phyloP scores from a whole-genome alignment of 208 protist species.

The Strigomonas galati region DNA sequence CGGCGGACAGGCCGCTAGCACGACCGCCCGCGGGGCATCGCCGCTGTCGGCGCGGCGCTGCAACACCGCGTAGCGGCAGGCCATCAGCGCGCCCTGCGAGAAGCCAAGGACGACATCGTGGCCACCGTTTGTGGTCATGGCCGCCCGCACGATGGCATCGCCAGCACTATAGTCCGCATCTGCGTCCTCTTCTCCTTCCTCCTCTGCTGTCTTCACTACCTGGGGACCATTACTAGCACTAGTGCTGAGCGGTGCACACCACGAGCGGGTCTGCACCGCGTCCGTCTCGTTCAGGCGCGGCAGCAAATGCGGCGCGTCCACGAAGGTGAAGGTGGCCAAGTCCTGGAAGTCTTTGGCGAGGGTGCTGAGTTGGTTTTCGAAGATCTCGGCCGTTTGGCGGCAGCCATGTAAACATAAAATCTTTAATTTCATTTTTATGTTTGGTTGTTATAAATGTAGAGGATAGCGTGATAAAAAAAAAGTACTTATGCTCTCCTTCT shows the following conservation, averaged over 20 bases:
- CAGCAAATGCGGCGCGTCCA: constrained; percentile 61
- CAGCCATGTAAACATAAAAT: constrained; percentile 78
- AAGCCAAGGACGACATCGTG: constrained; percentile 78
- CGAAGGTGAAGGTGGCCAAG: constrained; percentile 51
- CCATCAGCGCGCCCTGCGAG: constrained; percentile 75
- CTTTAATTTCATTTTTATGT: constrained; percentile 24
- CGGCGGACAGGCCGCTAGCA: constrained; percentile 25
- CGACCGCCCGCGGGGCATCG: background rate
- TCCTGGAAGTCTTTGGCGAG: constrained; percentile 33
- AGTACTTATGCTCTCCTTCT: background rate
- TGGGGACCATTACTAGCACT: too few relatives aligned
- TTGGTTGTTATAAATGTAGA: background rate
- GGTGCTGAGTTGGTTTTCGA: constrained; percentile 74
- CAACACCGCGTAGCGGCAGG: constrained; percentile 60
- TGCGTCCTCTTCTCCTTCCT: constrained; percentile 3
- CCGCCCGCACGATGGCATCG: constrained; percentile 39
- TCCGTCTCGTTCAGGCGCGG: constrained; percentile 33
- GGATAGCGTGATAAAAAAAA: background rate
- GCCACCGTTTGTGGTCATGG: constrained; percentile 22
- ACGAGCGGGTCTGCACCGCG: constrained; percentile 55
- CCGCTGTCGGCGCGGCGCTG: constrained; percentile 17
- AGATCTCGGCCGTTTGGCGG: constrained; percentile 79
- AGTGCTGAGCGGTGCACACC: constrained; percentile 27
- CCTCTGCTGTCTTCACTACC: too few relatives aligned
- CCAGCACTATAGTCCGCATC: constrained; percentile 36